Evolutionary conservation across 495 filamentous ascomycete species (phyloP), one percentile per base, ranked within the genome.

Genomic region (Penicillium pancosmium): DNA sequence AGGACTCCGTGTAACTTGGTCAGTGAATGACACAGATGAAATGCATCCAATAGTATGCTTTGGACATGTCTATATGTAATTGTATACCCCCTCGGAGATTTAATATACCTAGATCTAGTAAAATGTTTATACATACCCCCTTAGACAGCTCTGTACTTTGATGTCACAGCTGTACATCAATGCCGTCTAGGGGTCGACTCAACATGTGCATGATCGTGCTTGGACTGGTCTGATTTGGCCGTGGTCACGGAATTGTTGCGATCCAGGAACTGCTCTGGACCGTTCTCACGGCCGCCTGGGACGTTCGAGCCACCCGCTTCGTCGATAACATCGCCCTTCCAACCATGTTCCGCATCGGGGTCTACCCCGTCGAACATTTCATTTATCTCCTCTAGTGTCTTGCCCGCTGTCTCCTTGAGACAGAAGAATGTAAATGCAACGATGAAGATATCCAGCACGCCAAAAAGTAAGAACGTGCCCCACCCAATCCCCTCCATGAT

Each of bases 341-440:
- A 62, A 6, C 59, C 61, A 40, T 52, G 56, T 27, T 69, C 64
- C 2, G 52, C 19, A 56, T 69, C 59, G 6, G 58, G 38, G 43
- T 58, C 54, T 27, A 58, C 13, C 1, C 65, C 64, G 12, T 74
- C 80, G 54, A 91, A 92, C 70, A 91, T 65, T 16, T 78, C 40
- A 62, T 80, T 74, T 40, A 92, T 82, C 73, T 91, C 88, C 75
- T 92, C 89, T n/a, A 91, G 80, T 3, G 82, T 85, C 78, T 89
- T 88, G 23, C 86, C 81, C 21, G 80, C 83, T 3, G 89, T 91
- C 76, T 92, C 82, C 48, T 81, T 80, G 6, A 84, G 61, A 59
- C 74, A 80, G 61, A 76, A 61, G 38, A 66, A 76, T 9, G 79
- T 77, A 47, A 80, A 80, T 0, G 68, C 62, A 9, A 73, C 66